phyloP scores from a whole-genome alignment of 108 stramenopile species.

The Nitzschia palea region DNA sequence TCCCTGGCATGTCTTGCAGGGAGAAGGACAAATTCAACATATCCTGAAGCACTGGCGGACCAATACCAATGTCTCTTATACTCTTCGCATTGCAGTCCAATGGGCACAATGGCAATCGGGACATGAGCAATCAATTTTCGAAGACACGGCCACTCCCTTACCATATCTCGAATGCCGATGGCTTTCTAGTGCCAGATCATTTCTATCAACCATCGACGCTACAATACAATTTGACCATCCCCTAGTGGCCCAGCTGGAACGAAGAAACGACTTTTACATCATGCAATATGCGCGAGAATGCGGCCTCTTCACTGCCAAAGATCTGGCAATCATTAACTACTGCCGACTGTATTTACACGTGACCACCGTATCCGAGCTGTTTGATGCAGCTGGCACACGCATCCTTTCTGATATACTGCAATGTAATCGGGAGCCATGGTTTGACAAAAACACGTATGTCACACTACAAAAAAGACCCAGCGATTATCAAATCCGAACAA shows the following conservation, averaged over 20 bases:
- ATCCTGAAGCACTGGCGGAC: neutral
- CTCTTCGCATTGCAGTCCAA: neutral
- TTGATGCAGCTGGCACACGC: no score
- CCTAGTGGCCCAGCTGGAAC: neutral
- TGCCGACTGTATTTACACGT: no score
- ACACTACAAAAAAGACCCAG: no score
- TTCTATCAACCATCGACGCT: neutral
- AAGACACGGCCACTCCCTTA: neutral
- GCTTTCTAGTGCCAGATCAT: neutral
- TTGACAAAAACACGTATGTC: no score
- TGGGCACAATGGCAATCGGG: neutral
- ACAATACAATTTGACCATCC: neutral
- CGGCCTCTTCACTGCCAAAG: no score
- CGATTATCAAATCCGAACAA: no score
- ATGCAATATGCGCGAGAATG: no score
- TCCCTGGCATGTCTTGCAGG: neutral
- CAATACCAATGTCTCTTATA: neutral
- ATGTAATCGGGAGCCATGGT: no score
- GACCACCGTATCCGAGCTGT: no score
- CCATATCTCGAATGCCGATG: neutral
- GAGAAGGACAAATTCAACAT: neutral
- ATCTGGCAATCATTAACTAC: no score
- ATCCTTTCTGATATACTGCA: no score
- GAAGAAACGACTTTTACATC: neutral
- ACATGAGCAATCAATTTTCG: neutral